These are phyloP conservation scores for Nakaseomyces glabratus DNA, from an alignment of 1,139 yeast genomes.

Conservation along the genomic window DNA sequence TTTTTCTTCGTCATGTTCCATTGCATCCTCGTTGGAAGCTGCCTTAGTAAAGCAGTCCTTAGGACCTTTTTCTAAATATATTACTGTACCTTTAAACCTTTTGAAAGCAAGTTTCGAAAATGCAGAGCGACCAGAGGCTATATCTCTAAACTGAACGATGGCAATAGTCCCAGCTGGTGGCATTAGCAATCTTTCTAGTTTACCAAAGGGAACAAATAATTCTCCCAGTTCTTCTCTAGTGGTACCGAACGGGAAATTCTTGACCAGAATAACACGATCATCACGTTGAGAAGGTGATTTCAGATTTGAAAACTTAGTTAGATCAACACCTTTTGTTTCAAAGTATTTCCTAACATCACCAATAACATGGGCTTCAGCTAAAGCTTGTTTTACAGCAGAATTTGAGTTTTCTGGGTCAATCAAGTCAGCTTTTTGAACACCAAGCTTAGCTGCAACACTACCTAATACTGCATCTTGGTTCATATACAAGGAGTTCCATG, in stretches of 20 bases:
- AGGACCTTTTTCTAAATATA: slow-evolving; percentile 93
- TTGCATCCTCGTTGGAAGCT: slow-evolving; percentile 31
- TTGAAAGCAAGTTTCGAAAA: slow-evolving; percentile 80
- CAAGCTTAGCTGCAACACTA: slow-evolving; percentile 77
- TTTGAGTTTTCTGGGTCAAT: slow-evolving; percentile 79
- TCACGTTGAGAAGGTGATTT: slow-evolving; percentile 56
- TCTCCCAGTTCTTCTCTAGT: slow-evolving; percentile 72
- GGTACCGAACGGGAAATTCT: slow-evolving; percentile 86
- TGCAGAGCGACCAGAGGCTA: slow-evolving; percentile 81
- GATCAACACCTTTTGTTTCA: slow-evolving; percentile 76
- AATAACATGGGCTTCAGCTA: slow-evolving; percentile 94
- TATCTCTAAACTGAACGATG: slow-evolving; percentile 80
- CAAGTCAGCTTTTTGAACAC: slow-evolving; percentile 71
- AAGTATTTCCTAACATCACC: slow-evolving; percentile 85
- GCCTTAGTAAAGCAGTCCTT: slow-evolving; percentile 62
- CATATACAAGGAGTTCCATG: slow-evolving; percentile 92
- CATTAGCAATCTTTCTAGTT: slow-evolving; percentile 70
- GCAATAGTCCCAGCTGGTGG: slow-evolving; percentile 98
- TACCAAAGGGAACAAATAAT: slow-evolving; percentile 71
- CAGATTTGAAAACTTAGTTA: slow-evolving; percentile 49
- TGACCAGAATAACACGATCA: slow-evolving; percentile 71
- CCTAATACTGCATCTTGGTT: slow-evolving; percentile 87
- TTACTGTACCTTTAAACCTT: slow-evolving; percentile 73
- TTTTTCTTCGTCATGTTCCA: slow-evolving; percentile 24
- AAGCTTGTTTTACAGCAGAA: slow-evolving; percentile 94